Conservation (phyloP, 2,329 filamentous ascomycete genomes). For the Penicillium rolfsii region DNA sequence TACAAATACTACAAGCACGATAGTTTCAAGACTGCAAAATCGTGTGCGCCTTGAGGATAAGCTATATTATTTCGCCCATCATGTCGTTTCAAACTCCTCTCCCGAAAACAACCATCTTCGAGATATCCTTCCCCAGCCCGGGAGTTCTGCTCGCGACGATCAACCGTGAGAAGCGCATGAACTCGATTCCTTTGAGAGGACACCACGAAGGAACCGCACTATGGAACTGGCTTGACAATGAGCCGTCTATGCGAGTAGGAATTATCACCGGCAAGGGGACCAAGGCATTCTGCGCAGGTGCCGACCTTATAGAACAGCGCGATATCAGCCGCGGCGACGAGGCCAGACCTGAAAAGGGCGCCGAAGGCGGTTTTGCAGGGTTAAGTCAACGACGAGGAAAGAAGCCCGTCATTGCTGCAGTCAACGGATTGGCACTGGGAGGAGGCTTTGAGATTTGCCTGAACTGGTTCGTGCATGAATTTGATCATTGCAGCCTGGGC, state of each 20-base stretch:
- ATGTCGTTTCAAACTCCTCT: conserved; percentile 5
- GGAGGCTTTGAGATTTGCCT: conserved; percentile 85
- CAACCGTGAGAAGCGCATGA: conserved; percentile 44
- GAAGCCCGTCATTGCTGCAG: conserved; percentile 76
- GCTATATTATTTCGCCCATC: neutral
- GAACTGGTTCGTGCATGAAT: conserved; percentile 66
- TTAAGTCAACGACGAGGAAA: conserved; percentile 60
- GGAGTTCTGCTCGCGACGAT: conserved; percentile 51
- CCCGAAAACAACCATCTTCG: conserved; percentile 1
- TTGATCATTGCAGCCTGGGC: neutral
- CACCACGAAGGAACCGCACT: conserved; percentile 46
- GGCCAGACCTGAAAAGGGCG: conserved; percentile 19
- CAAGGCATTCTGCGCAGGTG: conserved; percentile 50
- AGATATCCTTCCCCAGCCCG: conserved; percentile 42
- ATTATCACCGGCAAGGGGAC: conserved; percentile 50
- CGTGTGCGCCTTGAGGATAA: neutral
- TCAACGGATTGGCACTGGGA: conserved; percentile 76
- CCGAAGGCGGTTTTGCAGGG: conserved; percentile 56
- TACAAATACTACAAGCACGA: neutral
- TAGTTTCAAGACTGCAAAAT: neutral
- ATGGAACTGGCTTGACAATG: conserved; percentile 48
- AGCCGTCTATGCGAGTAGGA: conserved; percentile 45
- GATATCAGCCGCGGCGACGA: conserved; percentile 13
- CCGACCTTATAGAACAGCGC: conserved; percentile 50
- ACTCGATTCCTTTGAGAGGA: conserved; percentile 44